Conservation (phyloP, 306 rosid species). For the Cucurbita moschata region DNA sequence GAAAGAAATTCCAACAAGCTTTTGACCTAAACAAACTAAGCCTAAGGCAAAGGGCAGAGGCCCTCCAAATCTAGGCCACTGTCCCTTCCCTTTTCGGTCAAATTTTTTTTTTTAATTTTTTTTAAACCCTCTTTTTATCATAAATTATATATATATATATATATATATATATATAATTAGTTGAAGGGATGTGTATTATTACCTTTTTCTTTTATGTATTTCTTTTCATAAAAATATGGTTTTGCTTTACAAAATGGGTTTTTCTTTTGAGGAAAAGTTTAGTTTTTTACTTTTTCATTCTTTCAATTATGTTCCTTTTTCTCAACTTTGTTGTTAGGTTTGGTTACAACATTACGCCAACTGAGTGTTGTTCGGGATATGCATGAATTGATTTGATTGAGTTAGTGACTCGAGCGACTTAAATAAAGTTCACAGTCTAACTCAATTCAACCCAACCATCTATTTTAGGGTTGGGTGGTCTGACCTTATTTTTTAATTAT, state of each 20-base stretch:
- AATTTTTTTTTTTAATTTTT: background rate
- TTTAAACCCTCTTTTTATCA: background rate
- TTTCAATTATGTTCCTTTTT: no score
- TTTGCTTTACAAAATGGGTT: background rate
- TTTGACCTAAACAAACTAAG: background rate
- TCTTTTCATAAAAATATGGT: background rate
- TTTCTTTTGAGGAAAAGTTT: background rate
- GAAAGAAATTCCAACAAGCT: constrained; percentile 7
- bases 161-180: no score
- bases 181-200: background rate
- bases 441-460: no score
- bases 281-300: no score
- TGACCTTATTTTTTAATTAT: no score
- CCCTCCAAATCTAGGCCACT: constrained; percentile 9
- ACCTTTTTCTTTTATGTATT: background rate
- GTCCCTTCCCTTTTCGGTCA: constrained; percentile 4
- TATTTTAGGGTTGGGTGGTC: no score
- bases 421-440: no score
- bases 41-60: background rate
- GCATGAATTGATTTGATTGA: no score
- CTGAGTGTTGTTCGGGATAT: no score
- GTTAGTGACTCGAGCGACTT: no score
- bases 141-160: background rate
- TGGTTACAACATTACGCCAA: background rate
- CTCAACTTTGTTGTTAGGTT: background rate